Evolutionary conservation across 106 monocot species (phyloP), one percentile per base, ranked within the genome.

Genomic region (Allium sativum): DNA sequence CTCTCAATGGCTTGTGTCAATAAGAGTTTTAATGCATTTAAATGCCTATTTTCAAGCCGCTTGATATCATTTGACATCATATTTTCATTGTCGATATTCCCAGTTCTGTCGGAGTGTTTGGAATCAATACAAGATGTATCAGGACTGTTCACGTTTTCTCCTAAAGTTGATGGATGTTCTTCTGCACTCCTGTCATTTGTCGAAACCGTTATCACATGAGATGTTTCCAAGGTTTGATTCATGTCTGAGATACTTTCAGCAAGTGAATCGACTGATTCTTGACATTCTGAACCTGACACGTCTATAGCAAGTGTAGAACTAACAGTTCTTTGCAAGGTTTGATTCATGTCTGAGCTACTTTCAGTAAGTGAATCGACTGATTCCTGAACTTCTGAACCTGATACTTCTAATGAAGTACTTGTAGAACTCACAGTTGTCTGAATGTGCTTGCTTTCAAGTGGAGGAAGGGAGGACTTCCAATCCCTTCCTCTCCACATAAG

Each of bases 401-500:
- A 55, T 17, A 53, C 31, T 64, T 58, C 67, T 18, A 58, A 59
- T 65, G 78, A 61, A 46, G 56, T 46, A 13, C 42, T 58, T 50
- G 44, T 1, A 50, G 71, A 45, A 48, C 13, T 55, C 64, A 45
- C 54, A 21, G 46, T 20, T 18, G 65, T 42, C 62, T 72, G 55
- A 63, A 65, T 40, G 16, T 31, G 8, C 62, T 44, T 15, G 45
- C 60, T 64, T 67, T 82, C 65, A 53, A 31, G 56, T 62, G 50
- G 66, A n/a, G 74, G 68, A 61, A 92, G 76, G 66, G 84, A 78
- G 55, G 92, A 85, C 71, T 72, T 83, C 98, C 92, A 92, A 10
- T 92, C 78, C 73, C 74, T 85, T 18, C 98, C 98, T 85, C 98
- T 92, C 98, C 98, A 98, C 80, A 92, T 59, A 43, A 98, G 92